Percentiles rank a stretch among this genome's conserved stretches.
These are phyloP conservation scores for Sclerotinia trifoliorum DNA, from an alignment of 2,329 filamentous ascomycete species.

Conservation along the genomic window DNA sequence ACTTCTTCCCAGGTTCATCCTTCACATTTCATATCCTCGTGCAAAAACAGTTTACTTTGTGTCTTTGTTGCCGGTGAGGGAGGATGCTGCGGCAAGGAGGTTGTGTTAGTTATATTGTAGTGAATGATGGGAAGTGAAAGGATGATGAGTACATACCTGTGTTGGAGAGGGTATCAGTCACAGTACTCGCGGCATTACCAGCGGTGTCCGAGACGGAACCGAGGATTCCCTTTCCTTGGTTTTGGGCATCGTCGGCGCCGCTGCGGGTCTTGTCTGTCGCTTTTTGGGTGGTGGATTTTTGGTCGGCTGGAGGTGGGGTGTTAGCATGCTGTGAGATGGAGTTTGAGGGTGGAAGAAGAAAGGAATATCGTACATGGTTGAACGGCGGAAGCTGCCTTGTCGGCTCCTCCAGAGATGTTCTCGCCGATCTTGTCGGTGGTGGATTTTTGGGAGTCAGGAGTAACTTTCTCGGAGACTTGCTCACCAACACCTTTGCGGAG, in stretches of 20 bases:
- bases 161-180: slow-evolving; percentile 22
- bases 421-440: slow-evolving; percentile 44
- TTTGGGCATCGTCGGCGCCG: slow-evolving; percentile 43
- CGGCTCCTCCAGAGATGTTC: slow-evolving; percentile 45
- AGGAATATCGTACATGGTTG: slow-evolving; percentile 46
- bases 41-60: no score
- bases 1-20: not conserved
- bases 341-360: slow-evolving; percentile 7
- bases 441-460: slow-evolving; percentile 55
- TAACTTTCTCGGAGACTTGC: slow-evolving; percentile 51
- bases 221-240: slow-evolving; percentile 44
- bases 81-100: not conserved
- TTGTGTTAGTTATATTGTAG: not conserved
- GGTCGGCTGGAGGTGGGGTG: slow-evolving; percentile 28
- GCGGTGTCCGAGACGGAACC: slow-evolving; percentile 45
- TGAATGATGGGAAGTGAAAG: no score
- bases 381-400: slow-evolving; percentile 47
- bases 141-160: not conserved
- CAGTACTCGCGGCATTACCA: slow-evolving; percentile 34
- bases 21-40: not conserved
- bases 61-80: slow-evolving; percentile 14
- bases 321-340: not conserved
- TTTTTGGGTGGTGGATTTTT: slow-evolving; percentile 50
- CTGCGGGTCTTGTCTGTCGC: slow-evolving; percentile 46
- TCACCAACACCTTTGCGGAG: slow-evolving; percentile 50